Evolutionary conservation across 441 rosid genomes (phyloP).

Genomic region (Flueggea neowawraea): DNA sequence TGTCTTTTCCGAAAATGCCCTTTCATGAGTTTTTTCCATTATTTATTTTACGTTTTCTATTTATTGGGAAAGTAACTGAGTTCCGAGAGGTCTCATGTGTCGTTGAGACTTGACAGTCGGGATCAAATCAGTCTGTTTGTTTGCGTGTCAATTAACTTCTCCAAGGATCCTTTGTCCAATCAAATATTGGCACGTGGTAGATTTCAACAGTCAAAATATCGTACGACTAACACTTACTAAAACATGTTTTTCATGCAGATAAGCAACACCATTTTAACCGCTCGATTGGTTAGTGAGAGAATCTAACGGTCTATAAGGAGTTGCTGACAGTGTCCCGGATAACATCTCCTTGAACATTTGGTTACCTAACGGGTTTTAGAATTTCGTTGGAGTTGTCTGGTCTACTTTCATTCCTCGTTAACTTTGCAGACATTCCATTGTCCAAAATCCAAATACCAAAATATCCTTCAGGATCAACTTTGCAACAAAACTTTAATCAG

Average conservation of each 20-base stretch:
- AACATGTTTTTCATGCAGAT: slow-evolving; percentile 12
- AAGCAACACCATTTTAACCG: slow-evolving; percentile 6
- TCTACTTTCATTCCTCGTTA: slow-evolving; percentile 3
- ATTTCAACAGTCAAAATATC: too few species aligned
- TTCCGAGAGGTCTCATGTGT: slow-evolving; percentile 20
- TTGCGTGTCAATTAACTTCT: slow-evolving; percentile 12
- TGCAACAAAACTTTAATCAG: too few species aligned
- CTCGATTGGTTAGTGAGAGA: slow-evolving; percentile 13
- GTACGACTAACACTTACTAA: too few species aligned
- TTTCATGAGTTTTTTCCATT: slow-evolving; percentile 8
- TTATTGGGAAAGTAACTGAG: slow-evolving; percentile 20
- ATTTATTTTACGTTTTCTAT: not conserved
- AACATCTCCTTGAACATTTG: slow-evolving; percentile 14
- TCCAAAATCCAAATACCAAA: slow-evolving; percentile 9
- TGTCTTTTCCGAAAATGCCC: slow-evolving; percentile 47
- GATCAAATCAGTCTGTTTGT: slow-evolving; percentile 35
- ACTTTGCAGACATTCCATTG: not conserved
- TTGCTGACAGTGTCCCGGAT: slow-evolving; percentile 14
- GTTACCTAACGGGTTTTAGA: not conserved
- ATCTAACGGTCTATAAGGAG: not conserved
- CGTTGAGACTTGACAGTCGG: slow-evolving; percentile 50
- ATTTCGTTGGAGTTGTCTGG: slow-evolving; percentile 9
- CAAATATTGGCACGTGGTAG: slow-evolving; percentile 31
- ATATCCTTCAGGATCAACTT: not conserved
- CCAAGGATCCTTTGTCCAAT: slow-evolving; percentile 17